phyloP scores from a whole-genome alignment of 1,284 basidiomycete species.

The Vanrija pseudolonga region DNA sequence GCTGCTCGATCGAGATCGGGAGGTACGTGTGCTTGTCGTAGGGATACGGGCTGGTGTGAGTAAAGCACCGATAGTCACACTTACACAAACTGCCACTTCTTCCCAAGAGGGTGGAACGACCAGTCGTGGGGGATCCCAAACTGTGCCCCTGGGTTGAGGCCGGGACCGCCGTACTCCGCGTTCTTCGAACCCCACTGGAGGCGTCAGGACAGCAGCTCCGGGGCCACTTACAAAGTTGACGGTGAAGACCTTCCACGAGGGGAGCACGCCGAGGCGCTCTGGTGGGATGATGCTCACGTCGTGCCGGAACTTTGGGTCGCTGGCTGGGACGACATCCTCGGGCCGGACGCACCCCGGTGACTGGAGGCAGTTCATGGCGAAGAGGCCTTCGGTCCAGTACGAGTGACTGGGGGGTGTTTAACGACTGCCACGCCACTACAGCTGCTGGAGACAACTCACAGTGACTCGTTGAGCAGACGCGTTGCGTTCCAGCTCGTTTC shows the following conservation, averaged over 20 bases:
- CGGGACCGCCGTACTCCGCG: conserved; percentile 18
- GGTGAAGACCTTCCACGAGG: conserved; percentile 37
- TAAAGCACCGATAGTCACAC: not conserved
- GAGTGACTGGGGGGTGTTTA: not conserved
- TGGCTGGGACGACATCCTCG: conserved; percentile 32
- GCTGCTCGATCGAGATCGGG: conserved; percentile 40
- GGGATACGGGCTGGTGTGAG: conserved; percentile 29
- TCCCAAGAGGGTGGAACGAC: conserved; percentile 41
- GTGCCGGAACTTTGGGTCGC: conserved; percentile 17
- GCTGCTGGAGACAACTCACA: no score
- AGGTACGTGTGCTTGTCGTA: conserved; percentile 33
- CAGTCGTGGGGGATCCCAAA: conserved; percentile 35
- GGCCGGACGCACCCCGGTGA: conserved; percentile 43
- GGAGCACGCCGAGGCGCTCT: conserved; percentile 35
- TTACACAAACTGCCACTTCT: conserved; percentile 40
- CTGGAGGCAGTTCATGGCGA: conserved; percentile 34
- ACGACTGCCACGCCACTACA: no score
- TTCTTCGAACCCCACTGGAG: conserved; percentile 3
- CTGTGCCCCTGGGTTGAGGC: conserved; percentile 4
- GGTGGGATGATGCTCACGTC: conserved; percentile 23
- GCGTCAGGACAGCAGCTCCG: no score
- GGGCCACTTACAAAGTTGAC: conserved; percentile 37
- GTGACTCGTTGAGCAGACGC: not conserved
- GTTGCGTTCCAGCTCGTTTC: conserved; percentile 1
- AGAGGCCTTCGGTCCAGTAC: conserved; percentile 14